phyloP scores from a whole-genome alignment of 352 stramenopile species.

The Globisporangium parvum region DNA sequence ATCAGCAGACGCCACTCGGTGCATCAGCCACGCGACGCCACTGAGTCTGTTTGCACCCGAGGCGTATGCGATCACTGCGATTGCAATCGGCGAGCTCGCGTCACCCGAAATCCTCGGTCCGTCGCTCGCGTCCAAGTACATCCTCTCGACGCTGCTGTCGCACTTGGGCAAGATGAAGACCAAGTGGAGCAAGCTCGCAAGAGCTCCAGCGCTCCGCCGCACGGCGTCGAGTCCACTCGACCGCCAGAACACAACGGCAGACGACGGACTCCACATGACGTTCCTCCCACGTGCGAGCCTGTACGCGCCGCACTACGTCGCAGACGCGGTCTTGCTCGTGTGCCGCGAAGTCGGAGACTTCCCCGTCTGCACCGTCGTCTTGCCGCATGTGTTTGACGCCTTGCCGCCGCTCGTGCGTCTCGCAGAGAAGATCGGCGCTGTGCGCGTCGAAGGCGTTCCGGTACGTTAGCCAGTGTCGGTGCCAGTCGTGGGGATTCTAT shows the following conservation, averaged over 20 bases:
- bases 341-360: conserved; percentile 54
- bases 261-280: conserved; percentile 53
- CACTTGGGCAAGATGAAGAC: conserved; percentile 44
- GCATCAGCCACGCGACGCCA: background rate
- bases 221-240: conserved; percentile 15
- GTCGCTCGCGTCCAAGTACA: conserved; percentile 51
- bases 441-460: conserved; percentile 60
- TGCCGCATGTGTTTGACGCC: conserved; percentile 57
- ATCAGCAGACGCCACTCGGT: background rate
- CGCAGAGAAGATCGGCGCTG: conserved; percentile 56
- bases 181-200: conserved; percentile 51
- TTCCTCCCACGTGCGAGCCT: conserved; percentile 52
- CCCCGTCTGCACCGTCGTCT: conserved; percentile 32
- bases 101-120: conserved; percentile 48
- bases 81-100: conserved; percentile 43
- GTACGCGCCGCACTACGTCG: conserved; percentile 63
- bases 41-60: conserved; percentile 38
- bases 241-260: conserved; percentile 12
- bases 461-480: conserved; percentile 20
- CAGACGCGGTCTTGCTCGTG: conserved; percentile 54
- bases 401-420: conserved; percentile 46
- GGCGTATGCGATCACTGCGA: conserved; percentile 32
- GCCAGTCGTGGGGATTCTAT: background rate
- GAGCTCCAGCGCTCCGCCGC: conserved; percentile 30
- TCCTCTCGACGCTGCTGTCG: conserved; percentile 47